Conservation (phyloP, 1,284 basidiomycete species). For the Trichosporon inkin region DNA sequence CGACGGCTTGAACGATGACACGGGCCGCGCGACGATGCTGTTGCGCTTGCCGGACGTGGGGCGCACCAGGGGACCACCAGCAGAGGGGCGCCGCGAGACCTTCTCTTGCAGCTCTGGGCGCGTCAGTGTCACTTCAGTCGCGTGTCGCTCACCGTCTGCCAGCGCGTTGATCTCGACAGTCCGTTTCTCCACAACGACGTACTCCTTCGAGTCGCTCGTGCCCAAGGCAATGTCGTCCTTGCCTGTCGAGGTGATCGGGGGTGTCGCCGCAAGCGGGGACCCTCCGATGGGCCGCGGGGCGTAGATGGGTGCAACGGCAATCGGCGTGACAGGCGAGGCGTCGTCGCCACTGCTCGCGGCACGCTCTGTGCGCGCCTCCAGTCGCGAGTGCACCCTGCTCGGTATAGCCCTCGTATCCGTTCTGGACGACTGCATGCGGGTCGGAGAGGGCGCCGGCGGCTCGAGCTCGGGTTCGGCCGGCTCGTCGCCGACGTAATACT, state of each 20-base stretch:
- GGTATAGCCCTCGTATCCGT: neutral
- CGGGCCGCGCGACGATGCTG: slow-evolving; percentile 42
- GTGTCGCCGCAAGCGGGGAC: slow-evolving; percentile 44
- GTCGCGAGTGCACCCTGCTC: slow-evolving; percentile 11
- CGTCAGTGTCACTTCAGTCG: slow-evolving; percentile 7
- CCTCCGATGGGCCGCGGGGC: slow-evolving; percentile 30
- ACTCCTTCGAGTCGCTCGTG: slow-evolving; percentile 49
- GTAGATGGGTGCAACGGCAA: slow-evolving; percentile 22
- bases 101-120: slow-evolving; percentile 49
- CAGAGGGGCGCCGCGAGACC: slow-evolving; percentile 41
- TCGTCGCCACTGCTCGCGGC: slow-evolving; percentile 33
- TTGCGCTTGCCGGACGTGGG: slow-evolving; percentile 47
- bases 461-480: slow-evolving; percentile 13
- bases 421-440: neutral
- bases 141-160: slow-evolving; percentile 52
- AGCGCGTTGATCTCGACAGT: slow-evolving; percentile 58
- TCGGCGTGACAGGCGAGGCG: slow-evolving; percentile 30
- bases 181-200: slow-evolving; percentile 58
- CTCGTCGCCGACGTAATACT: slow-evolving; percentile 45
- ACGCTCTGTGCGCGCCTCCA: slow-evolving; percentile 17
- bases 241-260: slow-evolving; percentile 43
- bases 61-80: slow-evolving; percentile 31
- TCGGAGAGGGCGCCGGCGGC: slow-evolving; percentile 9
- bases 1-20: slow-evolving; percentile 43
- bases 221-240: slow-evolving; percentile 40